phyloP scores from a whole-genome alignment of 768 basidiomycete species.

The Tricholoma hemisulphureum region DNA sequence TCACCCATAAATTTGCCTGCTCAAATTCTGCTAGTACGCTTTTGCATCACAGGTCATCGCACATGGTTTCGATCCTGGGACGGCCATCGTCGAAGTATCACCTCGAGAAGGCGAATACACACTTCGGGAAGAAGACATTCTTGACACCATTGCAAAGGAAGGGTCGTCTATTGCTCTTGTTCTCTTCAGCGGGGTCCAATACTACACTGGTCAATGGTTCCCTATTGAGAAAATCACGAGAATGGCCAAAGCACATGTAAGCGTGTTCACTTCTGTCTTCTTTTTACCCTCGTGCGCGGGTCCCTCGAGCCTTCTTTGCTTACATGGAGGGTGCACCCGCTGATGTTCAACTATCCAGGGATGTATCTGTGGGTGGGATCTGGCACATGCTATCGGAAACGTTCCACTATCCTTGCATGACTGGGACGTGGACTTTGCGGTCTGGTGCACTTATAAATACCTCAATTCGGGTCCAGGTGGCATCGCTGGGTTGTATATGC shows the following conservation, averaged over 20 bases:
- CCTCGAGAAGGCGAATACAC: constrained; percentile 84
- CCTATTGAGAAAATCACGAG: constrained; percentile 81
- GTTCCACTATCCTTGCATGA: constrained; percentile 86
- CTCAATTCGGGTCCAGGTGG: constrained; percentile 95
- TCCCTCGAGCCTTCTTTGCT: constrained; percentile 5
- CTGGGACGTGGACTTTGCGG: constrained; percentile 96
- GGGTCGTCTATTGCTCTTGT: constrained; percentile 84
- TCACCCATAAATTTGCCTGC: constrained; percentile 14
- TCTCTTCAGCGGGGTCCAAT: constrained; percentile 91
- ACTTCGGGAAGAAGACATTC: constrained; percentile 87
- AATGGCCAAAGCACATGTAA: constrained; percentile 81
- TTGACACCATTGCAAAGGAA: constrained; percentile 68
- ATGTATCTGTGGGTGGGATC: constrained; percentile 93
- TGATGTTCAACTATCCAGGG: constrained; percentile 52
- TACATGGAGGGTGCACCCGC: constrained; percentile 3
- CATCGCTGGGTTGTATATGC: constrained; percentile 92
- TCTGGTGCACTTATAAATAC: constrained; percentile 99
- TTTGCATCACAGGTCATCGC: constrained; percentile 87
- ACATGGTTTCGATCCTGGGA: constrained; percentile 73
- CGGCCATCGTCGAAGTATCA: constrained; percentile 72
- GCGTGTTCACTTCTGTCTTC: constrained; percentile 8
- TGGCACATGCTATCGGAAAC: constrained; percentile 95
- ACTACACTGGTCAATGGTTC: constrained; percentile 96
- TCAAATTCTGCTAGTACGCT: constrained; percentile 67
- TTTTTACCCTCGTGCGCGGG: constrained; percentile 15